These are phyloP conservation scores for Candida verbasci DNA, from an alignment of 805 yeast genomes.

Conservation along the genomic window DNA sequence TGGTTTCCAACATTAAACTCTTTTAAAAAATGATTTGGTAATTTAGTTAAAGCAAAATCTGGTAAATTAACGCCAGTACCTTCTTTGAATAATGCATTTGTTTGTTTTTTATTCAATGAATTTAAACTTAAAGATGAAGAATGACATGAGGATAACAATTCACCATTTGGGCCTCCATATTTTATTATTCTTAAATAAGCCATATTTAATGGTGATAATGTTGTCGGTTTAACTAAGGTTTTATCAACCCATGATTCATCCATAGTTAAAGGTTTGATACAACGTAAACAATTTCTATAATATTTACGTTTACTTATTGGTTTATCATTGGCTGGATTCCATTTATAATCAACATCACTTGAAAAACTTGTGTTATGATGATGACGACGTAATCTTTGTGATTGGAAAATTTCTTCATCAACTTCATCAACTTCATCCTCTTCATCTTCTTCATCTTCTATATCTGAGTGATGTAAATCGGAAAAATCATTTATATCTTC, in stretches of 20 bases:
- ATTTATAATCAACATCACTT: conserved; percentile 27
- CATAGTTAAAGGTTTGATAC: conserved; percentile 49
- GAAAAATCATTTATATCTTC: conserved; percentile 24
- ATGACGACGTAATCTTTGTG: background rate
- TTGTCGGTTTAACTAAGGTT: conserved; percentile 36
- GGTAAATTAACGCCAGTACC: conserved; percentile 15
- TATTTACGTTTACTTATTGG: conserved; percentile 28
- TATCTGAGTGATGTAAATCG: conserved; percentile 26
- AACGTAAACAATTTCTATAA: conserved; percentile 50
- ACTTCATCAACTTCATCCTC: conserved; percentile 14
- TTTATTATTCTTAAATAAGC: conserved; percentile 17
- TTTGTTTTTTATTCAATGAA: conserved; percentile 13
- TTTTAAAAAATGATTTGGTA: conserved; percentile 30
- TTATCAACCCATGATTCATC: conserved; percentile 54
- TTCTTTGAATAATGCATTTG: conserved; percentile 12
- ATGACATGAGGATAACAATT: background rate
- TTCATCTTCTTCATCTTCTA: conserved; percentile 17
- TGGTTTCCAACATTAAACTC: conserved; percentile 34
- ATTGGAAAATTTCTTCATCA: conserved; percentile 5
- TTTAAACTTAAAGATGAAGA: conserved; percentile 11
- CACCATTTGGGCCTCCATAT: conserved; percentile 10
- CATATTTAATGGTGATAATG: conserved; percentile 24
- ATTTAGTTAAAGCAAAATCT: conserved; percentile 21
- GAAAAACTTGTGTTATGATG: background rate
- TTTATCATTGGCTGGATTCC: conserved; percentile 44